Conservation (phyloP, 2,329 filamentous ascomycete species). For the Ophiostoma piceae region DNA sequence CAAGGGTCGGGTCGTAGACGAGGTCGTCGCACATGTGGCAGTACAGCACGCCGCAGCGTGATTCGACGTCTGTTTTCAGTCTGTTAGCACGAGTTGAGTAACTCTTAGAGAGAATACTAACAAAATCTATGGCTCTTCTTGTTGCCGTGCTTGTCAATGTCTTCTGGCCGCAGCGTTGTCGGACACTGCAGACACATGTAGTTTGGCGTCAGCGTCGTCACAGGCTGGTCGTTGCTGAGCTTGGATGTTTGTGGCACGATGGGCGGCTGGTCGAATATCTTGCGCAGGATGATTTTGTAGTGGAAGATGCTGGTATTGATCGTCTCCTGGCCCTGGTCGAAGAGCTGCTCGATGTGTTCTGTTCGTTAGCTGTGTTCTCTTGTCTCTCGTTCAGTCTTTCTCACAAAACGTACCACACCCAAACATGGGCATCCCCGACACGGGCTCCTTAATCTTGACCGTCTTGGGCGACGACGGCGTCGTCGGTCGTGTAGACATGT, state of each 20-base stretch:
- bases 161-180: slow-evolving; percentile 60
- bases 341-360: slow-evolving; percentile 69
- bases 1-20: slow-evolving; percentile 75
- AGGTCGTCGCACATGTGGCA: slow-evolving; percentile 79
- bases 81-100: background rate
- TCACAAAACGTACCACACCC: slow-evolving; percentile 52
- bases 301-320: slow-evolving; percentile 64
- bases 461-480: slow-evolving; percentile 52
- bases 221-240: slow-evolving; percentile 48
- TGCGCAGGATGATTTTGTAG: slow-evolving; percentile 66
- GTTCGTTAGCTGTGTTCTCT: slow-evolving; percentile 12
- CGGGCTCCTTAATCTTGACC: slow-evolving; percentile 55
- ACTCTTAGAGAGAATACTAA: slow-evolving; percentile 37
- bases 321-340: slow-evolving; percentile 56
- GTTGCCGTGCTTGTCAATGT: slow-evolving; percentile 60
- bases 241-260: slow-evolving; percentile 62
- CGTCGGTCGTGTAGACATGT: slow-evolving; percentile 45
- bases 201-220: slow-evolving; percentile 61
- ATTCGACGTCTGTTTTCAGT: slow-evolving; percentile 70
- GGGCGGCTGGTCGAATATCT: slow-evolving; percentile 63
- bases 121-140: slow-evolving; percentile 70
- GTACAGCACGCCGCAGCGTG: slow-evolving; percentile 66
- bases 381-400: background rate
- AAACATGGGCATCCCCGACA: slow-evolving; percentile 55
- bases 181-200: slow-evolving; percentile 71